Conservation (phyloP, 2,329 filamentous ascomycete genomes). For the Ceratocystis huliohia region DNA sequence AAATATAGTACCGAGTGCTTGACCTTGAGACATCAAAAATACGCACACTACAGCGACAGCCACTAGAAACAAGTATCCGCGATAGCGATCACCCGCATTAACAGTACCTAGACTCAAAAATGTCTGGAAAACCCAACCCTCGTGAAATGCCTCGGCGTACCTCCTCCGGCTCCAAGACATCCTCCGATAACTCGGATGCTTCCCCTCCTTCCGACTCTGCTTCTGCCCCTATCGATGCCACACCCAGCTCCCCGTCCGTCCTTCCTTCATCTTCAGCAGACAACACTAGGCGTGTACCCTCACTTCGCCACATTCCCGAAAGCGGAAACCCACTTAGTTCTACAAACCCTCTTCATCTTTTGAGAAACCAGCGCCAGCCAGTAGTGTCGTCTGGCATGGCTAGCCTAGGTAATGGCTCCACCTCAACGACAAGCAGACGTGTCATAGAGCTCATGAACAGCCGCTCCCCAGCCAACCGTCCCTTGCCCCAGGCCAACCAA, state of each 20-base stretch:
- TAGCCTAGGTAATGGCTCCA: not conserved
- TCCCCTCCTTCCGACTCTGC: not conserved
- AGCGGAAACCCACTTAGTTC: not conserved
- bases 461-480: not conserved
- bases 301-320: constrained; percentile 16
- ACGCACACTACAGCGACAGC: no score
- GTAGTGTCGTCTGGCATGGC: not conserved
- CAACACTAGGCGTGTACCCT: constrained; percentile 12
- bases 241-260: not conserved
- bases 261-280: not conserved
- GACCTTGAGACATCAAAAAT: not conserved
- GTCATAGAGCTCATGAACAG: constrained; percentile 13
- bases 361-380: constrained; percentile 16
- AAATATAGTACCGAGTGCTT: not conserved
- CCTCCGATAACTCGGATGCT: constrained; percentile 6
- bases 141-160: constrained; percentile 17
- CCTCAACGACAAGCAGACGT: not conserved
- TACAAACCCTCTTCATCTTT: constrained; percentile 7
- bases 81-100: not conserved
- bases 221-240: constrained; percentile 1
- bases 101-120: not conserved
- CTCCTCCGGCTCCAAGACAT: constrained; percentile 12
- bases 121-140: constrained; percentile 17
- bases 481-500: not conserved
- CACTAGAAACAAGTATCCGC: not conserved